Evolutionary conservation across 2,329 filamentous ascomycete genomes (phyloP).

Genomic region (Stylonectria norvegica): DNA sequence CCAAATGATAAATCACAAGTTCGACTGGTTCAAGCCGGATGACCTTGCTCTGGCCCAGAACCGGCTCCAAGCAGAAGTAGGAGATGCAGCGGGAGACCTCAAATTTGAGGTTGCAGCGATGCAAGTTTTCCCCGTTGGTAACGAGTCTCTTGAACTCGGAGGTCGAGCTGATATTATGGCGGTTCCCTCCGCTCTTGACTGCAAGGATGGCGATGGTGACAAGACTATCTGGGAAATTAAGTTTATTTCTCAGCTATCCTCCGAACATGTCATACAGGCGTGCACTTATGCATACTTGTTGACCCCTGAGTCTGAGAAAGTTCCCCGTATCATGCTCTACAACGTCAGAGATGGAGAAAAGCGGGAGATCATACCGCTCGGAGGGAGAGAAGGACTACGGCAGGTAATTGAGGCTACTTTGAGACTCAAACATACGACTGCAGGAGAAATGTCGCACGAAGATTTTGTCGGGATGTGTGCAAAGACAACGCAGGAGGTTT

Average conservation of each 20-base stretch:
- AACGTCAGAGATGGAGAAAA: slow-evolving; percentile 28
- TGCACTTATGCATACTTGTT: slow-evolving; percentile 26
- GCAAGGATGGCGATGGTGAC: not conserved
- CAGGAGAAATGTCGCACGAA: slow-evolving; percentile 3
- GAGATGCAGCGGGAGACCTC: not conserved
- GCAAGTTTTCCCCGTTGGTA: not conserved
- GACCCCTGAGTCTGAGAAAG: slow-evolving; percentile 1
- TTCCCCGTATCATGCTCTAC: slow-evolving; percentile 23
- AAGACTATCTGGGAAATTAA: slow-evolving; percentile 30
- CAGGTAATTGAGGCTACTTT: slow-evolving; percentile 17
- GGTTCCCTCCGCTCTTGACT: not conserved
- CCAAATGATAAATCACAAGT: slow-evolving; percentile 26
- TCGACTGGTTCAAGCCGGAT: slow-evolving; percentile 25
- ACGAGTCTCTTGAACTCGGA: slow-evolving; percentile 2
- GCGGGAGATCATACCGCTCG: slow-evolving; percentile 13
- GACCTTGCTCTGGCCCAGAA: slow-evolving; percentile 17
- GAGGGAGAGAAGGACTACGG: slow-evolving; percentile 7
- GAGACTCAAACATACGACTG: slow-evolving; percentile 16
- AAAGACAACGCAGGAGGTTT: slow-evolving; percentile 7
- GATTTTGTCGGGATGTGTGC: slow-evolving; percentile 13
- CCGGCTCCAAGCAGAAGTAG: slow-evolving; percentile 18
- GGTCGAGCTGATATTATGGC: slow-evolving; percentile 14
- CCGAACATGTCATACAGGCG: slow-evolving; percentile 26
- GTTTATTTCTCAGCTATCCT: slow-evolving; percentile 25
- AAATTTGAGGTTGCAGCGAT: slow-evolving; percentile 9